Conservation (phyloP, 805 yeast species). For the Myxozyma vanderwaltii region DNA sequence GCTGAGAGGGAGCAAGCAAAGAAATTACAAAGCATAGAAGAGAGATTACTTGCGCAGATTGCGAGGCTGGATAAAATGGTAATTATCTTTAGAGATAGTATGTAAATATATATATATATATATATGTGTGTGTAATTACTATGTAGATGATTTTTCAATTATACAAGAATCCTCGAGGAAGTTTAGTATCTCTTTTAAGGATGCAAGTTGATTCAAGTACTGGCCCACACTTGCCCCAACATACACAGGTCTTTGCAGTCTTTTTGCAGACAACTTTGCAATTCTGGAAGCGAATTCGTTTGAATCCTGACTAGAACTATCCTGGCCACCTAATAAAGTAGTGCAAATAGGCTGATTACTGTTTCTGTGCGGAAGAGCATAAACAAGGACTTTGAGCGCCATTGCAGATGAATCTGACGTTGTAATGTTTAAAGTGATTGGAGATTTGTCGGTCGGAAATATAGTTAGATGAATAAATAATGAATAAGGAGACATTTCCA, state of each 20-base stretch:
- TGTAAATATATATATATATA: background rate
- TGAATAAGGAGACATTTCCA: too few species aligned
- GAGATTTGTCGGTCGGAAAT: slow-evolving; percentile 13
- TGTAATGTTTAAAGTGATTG: slow-evolving; percentile 18
- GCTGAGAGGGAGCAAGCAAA: slow-evolving; percentile 74
- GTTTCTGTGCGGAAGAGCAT: slow-evolving; percentile 13
- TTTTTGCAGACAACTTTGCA: slow-evolving; percentile 15
- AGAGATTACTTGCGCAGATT: slow-evolving; percentile 40
- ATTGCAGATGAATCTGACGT: slow-evolving; percentile 5
- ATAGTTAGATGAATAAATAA: slow-evolving; percentile 25
- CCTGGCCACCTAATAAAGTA: slow-evolving; percentile 25
- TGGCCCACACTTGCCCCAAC: slow-evolving; percentile 22
- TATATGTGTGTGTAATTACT: background rate
- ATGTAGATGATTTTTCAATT: background rate
- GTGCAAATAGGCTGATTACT: slow-evolving; percentile 16
- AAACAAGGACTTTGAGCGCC: slow-evolving; percentile 17
- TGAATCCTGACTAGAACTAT: slow-evolving; percentile 11
- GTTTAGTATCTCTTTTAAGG: slow-evolving; percentile 13
- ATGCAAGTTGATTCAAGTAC: slow-evolving; percentile 17
- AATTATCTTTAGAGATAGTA: slow-evolving; percentile 42
- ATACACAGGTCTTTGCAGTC: slow-evolving; percentile 25
- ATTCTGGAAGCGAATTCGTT: slow-evolving; percentile 28
- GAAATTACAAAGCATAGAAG: slow-evolving; percentile 47
- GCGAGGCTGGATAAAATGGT: slow-evolving; percentile 43
- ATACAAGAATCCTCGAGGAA: slow-evolving; percentile 10